Conservation (phyloP, 768 basidiomycete species). For the Lentinula raphanica region DNA sequence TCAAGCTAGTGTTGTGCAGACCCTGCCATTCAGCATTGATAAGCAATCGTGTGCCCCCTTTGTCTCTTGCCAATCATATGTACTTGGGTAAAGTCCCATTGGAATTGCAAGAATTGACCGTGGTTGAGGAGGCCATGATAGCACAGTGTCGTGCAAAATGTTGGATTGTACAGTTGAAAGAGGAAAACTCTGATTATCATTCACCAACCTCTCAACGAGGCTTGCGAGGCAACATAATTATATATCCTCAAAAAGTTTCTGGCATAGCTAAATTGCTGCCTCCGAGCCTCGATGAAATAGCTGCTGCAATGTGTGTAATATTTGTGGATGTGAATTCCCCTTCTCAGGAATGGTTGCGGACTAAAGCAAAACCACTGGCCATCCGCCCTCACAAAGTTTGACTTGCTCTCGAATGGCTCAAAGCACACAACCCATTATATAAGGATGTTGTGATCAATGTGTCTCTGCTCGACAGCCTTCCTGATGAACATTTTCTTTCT, state of each 20-base stretch:
- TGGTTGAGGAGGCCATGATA: slow-evolving; percentile 39
- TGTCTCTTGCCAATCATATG: slow-evolving; percentile 27
- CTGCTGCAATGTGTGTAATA: slow-evolving; percentile 31
- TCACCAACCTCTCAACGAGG: slow-evolving; percentile 23
- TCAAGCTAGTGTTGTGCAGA: no score
- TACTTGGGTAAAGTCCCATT: slow-evolving; percentile 25
- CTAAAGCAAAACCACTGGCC: slow-evolving; percentile 29
- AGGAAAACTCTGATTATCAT: slow-evolving; percentile 9
- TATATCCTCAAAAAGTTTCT: slow-evolving; percentile 32
- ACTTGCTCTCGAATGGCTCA: slow-evolving; percentile 30
- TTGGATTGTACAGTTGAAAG: slow-evolving; percentile 31
- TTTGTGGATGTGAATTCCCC: slow-evolving; percentile 33
- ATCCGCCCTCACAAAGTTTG: slow-evolving; percentile 27
- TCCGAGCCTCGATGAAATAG: slow-evolving; percentile 28
- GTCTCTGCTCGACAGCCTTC: slow-evolving; percentile 13
- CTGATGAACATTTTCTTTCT: slow-evolving; percentile 17
- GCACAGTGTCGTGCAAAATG: no score
- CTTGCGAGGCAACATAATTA: slow-evolving; percentile 33
- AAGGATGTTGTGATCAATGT: slow-evolving; percentile 22
- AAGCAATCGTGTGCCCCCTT: slow-evolving; percentile 14
- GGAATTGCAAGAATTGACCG: slow-evolving; percentile 24
- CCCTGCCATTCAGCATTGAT: slow-evolving; percentile 15
- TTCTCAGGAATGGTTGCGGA: slow-evolving; percentile 27
- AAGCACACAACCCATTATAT: slow-evolving; percentile 31
- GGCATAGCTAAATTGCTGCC: slow-evolving; percentile 26